Evolutionary conservation across 2,329 filamentous ascomycete species (phyloP), one percentile per base, ranked within the genome.

Genomic region (Nigrospora oryzae): DNA sequence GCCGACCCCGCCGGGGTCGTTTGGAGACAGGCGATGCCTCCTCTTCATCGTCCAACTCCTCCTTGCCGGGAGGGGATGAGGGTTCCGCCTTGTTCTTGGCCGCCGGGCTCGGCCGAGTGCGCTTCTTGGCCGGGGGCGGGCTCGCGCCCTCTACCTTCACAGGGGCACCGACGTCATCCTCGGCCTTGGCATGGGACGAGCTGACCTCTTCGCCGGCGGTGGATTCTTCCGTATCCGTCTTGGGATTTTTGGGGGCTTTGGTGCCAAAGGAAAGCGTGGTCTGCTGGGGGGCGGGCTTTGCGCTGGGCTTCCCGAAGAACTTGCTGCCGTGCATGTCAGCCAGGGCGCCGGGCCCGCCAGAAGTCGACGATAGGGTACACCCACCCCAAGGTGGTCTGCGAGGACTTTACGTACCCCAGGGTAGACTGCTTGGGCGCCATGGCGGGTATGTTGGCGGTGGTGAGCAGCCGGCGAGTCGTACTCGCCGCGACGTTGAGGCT

Each of bases 181-280:
- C 54, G 17, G 42, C 40, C 40, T 55, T 53, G 8, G 49, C 42
- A 30, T 51, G 47, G n/a, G 51, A 32, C 16, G 48, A 38, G 14
- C 51, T 49, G 36, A 35, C 42, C 28, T 51, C 50, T 38, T 47
- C 46, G 23, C 50, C 30, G 19, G 49, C 44, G 42, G 53, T 41
- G 42, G 36, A 42, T 34, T 37, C 46, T 50, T 61, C 56, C 36
- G 55, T 52, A 15, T 62, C 59, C 11, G 60, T 49, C 42, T 64
- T 61, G 39, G 60, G 50, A 53, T 66, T 67, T 49, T 63, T 59
- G 16, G 56, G 34, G 3, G 70, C 40, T 58, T 79, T 81, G 40
- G 79, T 81, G 33, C 81, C 80, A 58, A 95, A 95, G 0, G 84
- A 76, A 35, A 95, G 69, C 54, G 83, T 93, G 1, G 86, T 84